Evolutionary conservation across 1,284 basidiomycete species (phyloP).

Genomic region (Pseudozyma pruni): DNA sequence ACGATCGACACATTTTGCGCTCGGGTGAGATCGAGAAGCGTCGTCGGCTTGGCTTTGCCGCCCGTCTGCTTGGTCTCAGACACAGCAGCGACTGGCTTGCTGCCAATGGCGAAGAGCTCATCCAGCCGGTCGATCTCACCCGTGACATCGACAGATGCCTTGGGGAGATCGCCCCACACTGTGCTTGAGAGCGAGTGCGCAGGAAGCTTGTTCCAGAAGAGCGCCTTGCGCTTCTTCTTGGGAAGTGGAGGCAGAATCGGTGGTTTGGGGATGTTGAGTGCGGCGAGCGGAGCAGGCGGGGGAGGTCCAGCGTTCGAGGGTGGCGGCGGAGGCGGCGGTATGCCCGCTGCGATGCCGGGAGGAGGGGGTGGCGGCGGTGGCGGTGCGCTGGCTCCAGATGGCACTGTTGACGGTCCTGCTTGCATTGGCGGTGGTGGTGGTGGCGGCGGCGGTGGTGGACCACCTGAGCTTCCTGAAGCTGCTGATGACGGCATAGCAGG

Average conservation of each 20-base stretch:
- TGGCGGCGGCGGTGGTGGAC: slow-evolving; percentile 19
- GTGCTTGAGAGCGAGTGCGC: slow-evolving; percentile 71
- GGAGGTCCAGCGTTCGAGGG: slow-evolving; percentile 2
- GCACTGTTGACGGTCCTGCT: not conserved
- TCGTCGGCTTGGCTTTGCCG: slow-evolving; percentile 40
- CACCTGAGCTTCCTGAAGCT: slow-evolving; percentile 1
- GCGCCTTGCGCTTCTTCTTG: slow-evolving; percentile 75
- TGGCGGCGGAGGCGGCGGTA: slow-evolving; percentile 23
- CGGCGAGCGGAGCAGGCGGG: slow-evolving; percentile 35
- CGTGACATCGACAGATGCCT: slow-evolving; percentile 71
- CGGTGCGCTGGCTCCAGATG: slow-evolving; percentile 11
- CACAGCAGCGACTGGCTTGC: slow-evolving; percentile 35
- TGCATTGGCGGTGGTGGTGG: slow-evolving; percentile 25
- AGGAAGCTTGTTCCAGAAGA: slow-evolving; percentile 87
- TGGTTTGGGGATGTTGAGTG: slow-evolving; percentile 25
- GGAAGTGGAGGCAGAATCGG: slow-evolving; percentile 65
- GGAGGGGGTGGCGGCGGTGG: slow-evolving; percentile 46
- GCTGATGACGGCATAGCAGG: slow-evolving; percentile 6
- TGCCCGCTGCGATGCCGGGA: not conserved
- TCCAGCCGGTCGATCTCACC: slow-evolving; percentile 70
- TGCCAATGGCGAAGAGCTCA: slow-evolving; percentile 77
- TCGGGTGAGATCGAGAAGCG: slow-evolving; percentile 51
- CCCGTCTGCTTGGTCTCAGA: slow-evolving; percentile 28
- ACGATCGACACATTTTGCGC: slow-evolving; percentile 57
- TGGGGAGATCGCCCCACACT: slow-evolving; percentile 77